phyloP scores from a whole-genome alignment of 768 basidiomycete genomes.

The Mycena capillaripes region DNA sequence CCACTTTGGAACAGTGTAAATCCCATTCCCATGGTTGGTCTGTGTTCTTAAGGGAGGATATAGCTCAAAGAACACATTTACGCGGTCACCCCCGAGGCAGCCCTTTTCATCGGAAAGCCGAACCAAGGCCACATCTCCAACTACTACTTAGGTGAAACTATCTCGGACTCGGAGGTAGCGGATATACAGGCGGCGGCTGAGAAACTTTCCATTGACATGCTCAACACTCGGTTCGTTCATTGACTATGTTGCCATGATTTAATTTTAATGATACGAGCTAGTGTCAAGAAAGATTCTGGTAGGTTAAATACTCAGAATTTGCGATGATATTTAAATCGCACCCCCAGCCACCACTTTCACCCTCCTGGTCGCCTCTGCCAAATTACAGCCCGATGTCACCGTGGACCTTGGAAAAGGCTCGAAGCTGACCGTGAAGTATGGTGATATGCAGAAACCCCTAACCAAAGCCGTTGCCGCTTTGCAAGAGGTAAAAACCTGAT shows the following conservation, averaged over 20 bases:
- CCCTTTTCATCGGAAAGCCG: constrained; percentile 85
- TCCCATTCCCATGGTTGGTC: constrained; percentile 8
- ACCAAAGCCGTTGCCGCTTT: constrained; percentile 68
- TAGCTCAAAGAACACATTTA: constrained; percentile 86
- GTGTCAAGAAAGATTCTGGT: constrained; percentile 84
- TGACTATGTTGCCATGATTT: constrained; percentile 4
- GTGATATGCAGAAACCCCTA: constrained; percentile 77
- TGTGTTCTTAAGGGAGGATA: background rate
- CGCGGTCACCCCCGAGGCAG: constrained; percentile 70
- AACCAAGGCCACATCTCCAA: constrained; percentile 83
- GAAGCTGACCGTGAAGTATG: constrained; percentile 77
- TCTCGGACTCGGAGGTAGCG: constrained; percentile 84
- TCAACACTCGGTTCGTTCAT: constrained; percentile 81
- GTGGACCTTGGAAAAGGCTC: constrained; percentile 53
- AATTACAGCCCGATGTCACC: constrained; percentile 61
- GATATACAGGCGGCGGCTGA: constrained; percentile 83
- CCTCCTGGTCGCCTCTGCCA: constrained; percentile 81
- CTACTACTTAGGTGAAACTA: constrained; percentile 84
- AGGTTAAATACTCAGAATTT: no score
- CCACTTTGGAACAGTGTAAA: constrained; percentile 75
- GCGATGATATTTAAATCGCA: no score
- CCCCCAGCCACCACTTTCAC: constrained; percentile 73
- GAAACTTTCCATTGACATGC: constrained; percentile 77
- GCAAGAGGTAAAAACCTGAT: constrained; percentile 59
- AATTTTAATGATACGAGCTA: constrained; percentile 44